phyloP scores from a whole-genome alignment of 129 eudicot genomes.

The Pulicaria dysenterica region DNA sequence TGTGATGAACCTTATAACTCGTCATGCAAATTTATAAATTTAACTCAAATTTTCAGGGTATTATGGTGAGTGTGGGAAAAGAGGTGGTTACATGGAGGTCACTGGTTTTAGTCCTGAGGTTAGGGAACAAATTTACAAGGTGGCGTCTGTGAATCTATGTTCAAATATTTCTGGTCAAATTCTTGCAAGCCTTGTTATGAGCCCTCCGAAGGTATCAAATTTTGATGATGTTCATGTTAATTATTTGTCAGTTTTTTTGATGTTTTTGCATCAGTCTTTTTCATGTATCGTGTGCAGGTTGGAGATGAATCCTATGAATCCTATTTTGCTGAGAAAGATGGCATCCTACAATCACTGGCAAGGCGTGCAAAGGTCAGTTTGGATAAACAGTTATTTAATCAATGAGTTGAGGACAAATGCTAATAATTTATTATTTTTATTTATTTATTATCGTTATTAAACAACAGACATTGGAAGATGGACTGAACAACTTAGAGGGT shows the following conservation, averaged over 20 bases:
- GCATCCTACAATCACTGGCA: constrained; percentile 77
- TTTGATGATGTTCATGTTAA: too few relatives aligned
- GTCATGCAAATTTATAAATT: constrained; percentile 1
- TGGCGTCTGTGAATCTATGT: constrained; percentile 91
- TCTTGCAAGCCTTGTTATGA: constrained; percentile 96
- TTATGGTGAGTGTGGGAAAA: constrained; percentile 94
- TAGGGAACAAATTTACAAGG: constrained; percentile 93
- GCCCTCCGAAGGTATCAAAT: constrained; percentile 83
- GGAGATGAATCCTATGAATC: constrained; percentile 96
- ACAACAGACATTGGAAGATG: constrained; percentile 81
- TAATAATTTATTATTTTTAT: background rate
- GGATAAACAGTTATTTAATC: constrained; percentile 4
- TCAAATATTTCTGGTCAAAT: constrained; percentile 96
- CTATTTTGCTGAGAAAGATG: constrained; percentile 78
- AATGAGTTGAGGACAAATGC: background rate
- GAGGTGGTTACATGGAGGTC: constrained; percentile 99
- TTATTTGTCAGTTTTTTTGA: too few relatives aligned
- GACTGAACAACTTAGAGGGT: constrained; percentile 83
- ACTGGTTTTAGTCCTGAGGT: constrained; percentile 92
- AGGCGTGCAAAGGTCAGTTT: constrained; percentile 91
- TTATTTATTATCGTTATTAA: background rate
- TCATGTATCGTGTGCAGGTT: constrained; percentile 48
- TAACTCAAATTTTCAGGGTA: constrained; percentile 53
- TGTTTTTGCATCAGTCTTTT: too few relatives aligned
- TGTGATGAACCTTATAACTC: background rate